Evolutionary conservation across 2,329 filamentous ascomycete genomes (phyloP), one percentile per base, ranked within the genome.

Genomic region (Verruconis gallopava): DNA sequence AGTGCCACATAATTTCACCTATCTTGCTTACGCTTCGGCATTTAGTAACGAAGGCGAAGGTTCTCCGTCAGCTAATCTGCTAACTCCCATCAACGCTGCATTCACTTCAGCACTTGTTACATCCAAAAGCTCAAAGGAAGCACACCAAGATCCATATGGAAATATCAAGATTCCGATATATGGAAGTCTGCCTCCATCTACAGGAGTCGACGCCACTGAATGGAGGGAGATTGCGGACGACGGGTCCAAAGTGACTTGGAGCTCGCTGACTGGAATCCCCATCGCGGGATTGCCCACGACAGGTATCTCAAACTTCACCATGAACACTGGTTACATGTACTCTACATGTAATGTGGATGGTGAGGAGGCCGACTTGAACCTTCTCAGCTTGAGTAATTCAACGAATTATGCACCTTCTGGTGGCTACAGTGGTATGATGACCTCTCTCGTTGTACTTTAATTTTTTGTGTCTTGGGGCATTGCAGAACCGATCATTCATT

Each of bases 91-190:
- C 0, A 59, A 57, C 21, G 50, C 18, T 11, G 52, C 56, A 1
- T 52, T 54, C 3, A 35, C 60, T 0, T 21, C 57, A 0, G 52
- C 51, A 2, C 51, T 57, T 0, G 6, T 44, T 2, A 2, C 20
- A 3, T 30, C 25, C 25, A 9, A 9, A n/a, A n/a, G n/a, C n/a
- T 47, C 41, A 13, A 60, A 59, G 38, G 17, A n/a, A 2, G 51
- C 55, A 5, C 46, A 49, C 3, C 22, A 44, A 15, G 57, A 60
- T 37, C 34, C 44, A 2, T 62, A 58, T 57, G 55, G 54, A 2
- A 62, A 61, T 36, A 47, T 60, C 20, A 59, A 59, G 28, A 54
- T 62, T 4, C 58, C 54, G 2, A 45, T 28, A 3, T n/a, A 55
- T 3, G 48, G 52, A 3, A 13, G 30, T 0, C 15, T 54, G 4